Evolutionary conservation across 1,284 basidiomycete genomes (phyloP).

Genomic region (Pseudozyma sp.): DNA sequence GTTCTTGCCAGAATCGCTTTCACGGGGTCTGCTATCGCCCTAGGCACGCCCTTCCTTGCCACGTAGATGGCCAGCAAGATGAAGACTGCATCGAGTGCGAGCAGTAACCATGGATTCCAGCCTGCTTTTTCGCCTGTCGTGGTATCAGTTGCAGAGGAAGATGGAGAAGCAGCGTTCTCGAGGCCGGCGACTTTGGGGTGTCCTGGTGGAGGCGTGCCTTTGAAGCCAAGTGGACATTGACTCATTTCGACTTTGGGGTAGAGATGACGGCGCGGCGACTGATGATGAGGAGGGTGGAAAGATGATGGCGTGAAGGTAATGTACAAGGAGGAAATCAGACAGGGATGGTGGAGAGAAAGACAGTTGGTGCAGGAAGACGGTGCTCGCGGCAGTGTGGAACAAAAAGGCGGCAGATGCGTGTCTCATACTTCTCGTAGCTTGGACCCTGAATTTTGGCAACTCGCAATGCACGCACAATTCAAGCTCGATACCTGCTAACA

Average conservation of each 20-base stretch:
- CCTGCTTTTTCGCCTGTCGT: conserved; percentile 6
- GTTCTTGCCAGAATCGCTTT: conserved; percentile 3
- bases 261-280: too few species aligned
- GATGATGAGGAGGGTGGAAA: neutral
- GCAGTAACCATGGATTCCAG: conserved; percentile 44
- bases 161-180: conserved; percentile 1
- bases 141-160: neutral
- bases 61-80: conserved; percentile 36
- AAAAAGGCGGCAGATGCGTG: neutral
- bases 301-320: neutral
- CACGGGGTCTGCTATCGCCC: conserved; percentile 22
- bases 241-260: conserved; percentile 8
- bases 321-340: neutral
- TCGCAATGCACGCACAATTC: neutral
- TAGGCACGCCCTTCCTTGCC: conserved; percentile 37
- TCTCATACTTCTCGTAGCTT: neutral
- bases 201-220: conserved; percentile 49
- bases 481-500: neutral
- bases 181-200: conserved; percentile 45
- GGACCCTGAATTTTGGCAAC: conserved; percentile 9
- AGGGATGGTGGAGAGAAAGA: neutral
- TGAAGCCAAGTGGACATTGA: conserved; percentile 52
- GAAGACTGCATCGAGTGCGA: conserved; percentile 32
- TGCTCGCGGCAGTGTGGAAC: neutral
- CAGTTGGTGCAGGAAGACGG: neutral